Evolutionary conservation across 1,139 yeast genomes (phyloP), one percentile per base, ranked within the genome.

Genomic region (Hansenula lynferdii): DNA sequence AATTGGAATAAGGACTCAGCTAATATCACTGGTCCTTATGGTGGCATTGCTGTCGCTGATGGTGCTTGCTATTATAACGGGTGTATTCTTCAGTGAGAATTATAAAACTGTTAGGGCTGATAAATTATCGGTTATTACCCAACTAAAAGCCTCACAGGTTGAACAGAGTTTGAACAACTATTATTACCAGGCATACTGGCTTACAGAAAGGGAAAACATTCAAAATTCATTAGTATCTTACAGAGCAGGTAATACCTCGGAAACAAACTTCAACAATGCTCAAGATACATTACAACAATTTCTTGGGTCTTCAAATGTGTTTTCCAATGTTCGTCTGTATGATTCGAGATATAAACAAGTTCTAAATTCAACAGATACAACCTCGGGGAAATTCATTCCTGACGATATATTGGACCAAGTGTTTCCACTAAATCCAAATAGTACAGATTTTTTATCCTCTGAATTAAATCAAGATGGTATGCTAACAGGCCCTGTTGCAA

Each of bases 71-170:
- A 66, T 85, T 21, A 86, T 84, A 9, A 79, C 95, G 2, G 95
- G 95, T 35, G 76, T 85, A 8, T 86, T 85, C 61, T 86, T 85
- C 55, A 77, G 87, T 15, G 59, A 67, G 21, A 83, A 78, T 49
- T 76, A 82, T 43, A 73, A 78, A 36, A 62, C 71, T 38, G 62
- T 85, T 36, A 69, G 94, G 47, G 77, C 81, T 3, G 92, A 85
- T 47, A 70, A 89, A 42, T 64, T 89, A 28, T 77, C 75, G 53
- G 86, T 85, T 35, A 84, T 87, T 14, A 84, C 96, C 8, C 85
- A 84, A 56, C 65, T 89, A 41, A 87, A 86, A 58, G 77, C 92
- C 1, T 75, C 92, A 0, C 96, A 89, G 58, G 69, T 87, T 12
- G 72, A 72, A 39, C 96, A 86, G 60, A 73, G 77, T 28, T 63